Evolutionary conservation across 805 yeast genomes (phyloP).

Genomic region (Metahyphopichia silvanorum): DNA sequence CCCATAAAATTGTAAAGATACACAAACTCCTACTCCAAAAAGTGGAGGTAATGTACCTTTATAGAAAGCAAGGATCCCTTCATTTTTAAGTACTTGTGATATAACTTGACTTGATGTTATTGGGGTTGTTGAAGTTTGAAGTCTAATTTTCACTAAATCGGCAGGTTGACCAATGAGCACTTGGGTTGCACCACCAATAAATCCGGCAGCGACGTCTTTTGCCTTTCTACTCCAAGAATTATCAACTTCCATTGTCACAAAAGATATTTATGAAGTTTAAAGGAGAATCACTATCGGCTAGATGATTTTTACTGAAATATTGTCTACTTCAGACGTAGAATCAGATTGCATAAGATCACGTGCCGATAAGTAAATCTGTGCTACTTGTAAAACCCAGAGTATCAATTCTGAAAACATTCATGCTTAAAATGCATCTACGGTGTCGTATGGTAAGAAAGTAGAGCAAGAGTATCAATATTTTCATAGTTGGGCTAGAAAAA

Average conservation of each 20-base stretch:
- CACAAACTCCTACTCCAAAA: conserved; percentile 56
- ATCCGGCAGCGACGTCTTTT: conserved; percentile 43
- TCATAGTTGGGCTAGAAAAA: no score
- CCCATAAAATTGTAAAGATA: conserved; percentile 66
- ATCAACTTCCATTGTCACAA: conserved; percentile 18
- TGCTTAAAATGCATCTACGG: no score
- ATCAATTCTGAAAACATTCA: no score
- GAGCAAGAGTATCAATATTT: no score
- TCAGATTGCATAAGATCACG: conserved; percentile 12
- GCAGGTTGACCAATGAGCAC: conserved; percentile 47
- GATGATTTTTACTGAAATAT: background rate
- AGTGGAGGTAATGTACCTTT: conserved; percentile 45
- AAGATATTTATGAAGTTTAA: background rate
- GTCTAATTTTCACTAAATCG: conserved; percentile 40
- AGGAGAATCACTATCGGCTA: background rate
- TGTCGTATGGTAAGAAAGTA: no score
- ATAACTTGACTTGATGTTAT: conserved; percentile 31
- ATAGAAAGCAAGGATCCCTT: conserved; percentile 42
- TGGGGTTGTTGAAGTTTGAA: conserved; percentile 33
- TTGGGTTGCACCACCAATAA: conserved; percentile 46
- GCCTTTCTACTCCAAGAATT: conserved; percentile 32
- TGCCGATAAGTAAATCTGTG: no score
- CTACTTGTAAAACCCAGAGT: no score
- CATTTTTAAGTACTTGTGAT: conserved; percentile 34
- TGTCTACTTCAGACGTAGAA: background rate